Evolutionary conservation across 148 eudicot genomes (phyloP).

Genomic region (Diospyros kaki): DNA sequence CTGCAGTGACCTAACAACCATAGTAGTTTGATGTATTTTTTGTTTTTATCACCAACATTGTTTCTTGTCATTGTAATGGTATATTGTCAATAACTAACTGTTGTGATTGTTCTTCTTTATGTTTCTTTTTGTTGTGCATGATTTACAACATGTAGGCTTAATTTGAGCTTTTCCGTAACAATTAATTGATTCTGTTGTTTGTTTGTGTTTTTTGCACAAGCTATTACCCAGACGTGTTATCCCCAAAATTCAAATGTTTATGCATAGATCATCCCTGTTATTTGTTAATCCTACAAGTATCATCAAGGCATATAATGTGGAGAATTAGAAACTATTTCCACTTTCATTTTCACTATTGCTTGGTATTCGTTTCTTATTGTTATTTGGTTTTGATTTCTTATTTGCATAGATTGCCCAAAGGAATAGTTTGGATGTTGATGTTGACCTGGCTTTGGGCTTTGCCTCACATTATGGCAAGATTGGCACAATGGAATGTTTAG

Average conservation of each 20-base stretch:
- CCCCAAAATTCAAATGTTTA: too few species aligned
- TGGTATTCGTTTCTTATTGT: conserved; percentile 3
- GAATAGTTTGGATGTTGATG: conserved; percentile 94
- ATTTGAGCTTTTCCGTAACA: background rate
- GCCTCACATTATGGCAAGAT: conserved; percentile 93
- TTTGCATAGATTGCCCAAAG: conserved; percentile 79
- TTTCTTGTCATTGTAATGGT: background rate
- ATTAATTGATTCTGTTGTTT: background rate
- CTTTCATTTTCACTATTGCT: background rate
- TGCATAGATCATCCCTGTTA: too few species aligned
- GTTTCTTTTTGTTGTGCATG: conserved; percentile 1
- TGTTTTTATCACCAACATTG: background rate
- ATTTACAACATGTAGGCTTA: background rate
- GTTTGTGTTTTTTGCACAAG: background rate
- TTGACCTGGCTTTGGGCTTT: conserved; percentile 91
- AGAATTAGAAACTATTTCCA: background rate
- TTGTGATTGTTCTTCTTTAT: conserved; percentile 1
- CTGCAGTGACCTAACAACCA: background rate
- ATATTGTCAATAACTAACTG: background rate
- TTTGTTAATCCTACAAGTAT: background rate
- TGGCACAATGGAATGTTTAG: conserved; percentile 91
- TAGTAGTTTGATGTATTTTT: background rate
- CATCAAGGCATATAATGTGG: background rate
- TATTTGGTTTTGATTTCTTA: background rate
- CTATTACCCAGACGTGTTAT: conserved; percentile 1